Base-by-base conservation (phyloP, 2,329 filamentous ascomycete genomes). In the Botryotinia globosa region DNA sequence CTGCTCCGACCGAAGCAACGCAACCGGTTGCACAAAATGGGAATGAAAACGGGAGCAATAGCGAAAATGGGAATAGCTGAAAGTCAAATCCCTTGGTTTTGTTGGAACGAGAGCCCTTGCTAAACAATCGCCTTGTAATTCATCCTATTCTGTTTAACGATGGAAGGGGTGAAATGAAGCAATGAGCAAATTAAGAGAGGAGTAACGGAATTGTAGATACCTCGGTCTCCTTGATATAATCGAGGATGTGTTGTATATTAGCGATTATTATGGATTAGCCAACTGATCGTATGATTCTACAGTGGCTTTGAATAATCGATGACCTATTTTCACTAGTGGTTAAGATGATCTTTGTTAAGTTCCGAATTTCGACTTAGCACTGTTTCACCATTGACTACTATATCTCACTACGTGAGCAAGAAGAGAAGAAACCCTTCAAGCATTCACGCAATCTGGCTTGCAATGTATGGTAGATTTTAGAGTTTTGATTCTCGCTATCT, bases 131-230 rank as follows among this genome's bases (percentile, higher is more conserved):
- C 65, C n/a, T 25, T 32, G 34, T 25, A 42, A 37, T 42, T 4
- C 65, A 42, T n/a, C 12, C 14, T n/a, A n/a, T 39, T 62, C 7
- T 56, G 54, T 29, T 18, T 18, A 54, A 56, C 39, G 9, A 22
- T 16, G 32, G 10, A 42, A 56, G 48, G 5, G 29, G 37, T 56
- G 10, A 29, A 42, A 67, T 16, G 32, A 42, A 42, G 34, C 64
- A 9, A 42, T 22, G 44, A 4, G 8, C 32, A 14, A 54, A 22
- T n/a, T 10, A 25, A 51, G 44, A 54, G 16, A 22, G 34, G 45
- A n/a, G 32, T 54, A 54, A 51, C 16, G 39, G n/a, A 56, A 18
- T 44, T 68, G 65, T 68, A 68, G 48, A 68, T 68, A 68, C 48
- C 48, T 56, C 16, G 34, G 45, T 44, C 34, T 42, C 25, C 34